These are phyloP conservation scores for Plasmodium vivax DNA, from an alignment of 169 alveolate genomes.

Conservation along the genomic window DNA sequence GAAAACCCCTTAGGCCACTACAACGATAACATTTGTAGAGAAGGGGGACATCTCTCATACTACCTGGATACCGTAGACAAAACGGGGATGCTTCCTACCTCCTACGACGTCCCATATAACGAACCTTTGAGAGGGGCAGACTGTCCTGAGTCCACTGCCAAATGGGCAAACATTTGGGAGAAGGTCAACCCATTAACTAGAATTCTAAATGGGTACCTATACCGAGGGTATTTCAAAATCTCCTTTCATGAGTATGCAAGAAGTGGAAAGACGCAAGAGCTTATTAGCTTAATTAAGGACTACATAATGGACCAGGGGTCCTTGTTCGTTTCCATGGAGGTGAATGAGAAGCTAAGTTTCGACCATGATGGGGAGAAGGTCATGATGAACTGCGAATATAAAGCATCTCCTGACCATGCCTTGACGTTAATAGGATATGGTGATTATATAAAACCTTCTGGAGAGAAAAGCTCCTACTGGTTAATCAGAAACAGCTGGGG, in stretches of 20 bases:
- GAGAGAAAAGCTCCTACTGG: constrained; percentile 68
- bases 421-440: constrained; percentile 77
- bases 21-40: constrained; percentile 47
- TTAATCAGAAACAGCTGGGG: constrained; percentile 70
- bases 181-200: neutral
- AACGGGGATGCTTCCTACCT: constrained; percentile 21
- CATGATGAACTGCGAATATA: constrained; percentile 67
- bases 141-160: neutral
- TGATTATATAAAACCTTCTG: constrained; percentile 38
- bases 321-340: constrained; percentile 70
- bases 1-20: constrained; percentile 1
- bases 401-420: constrained; percentile 69
- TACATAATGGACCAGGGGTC: constrained; percentile 75
- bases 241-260: constrained; percentile 31
- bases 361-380: constrained; percentile 78
- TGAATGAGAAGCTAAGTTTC: constrained; percentile 47
- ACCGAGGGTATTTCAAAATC: constrained; percentile 33
- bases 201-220: constrained; percentile 34
- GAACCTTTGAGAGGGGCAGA: constrained; percentile 50
- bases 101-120: constrained; percentile 53
- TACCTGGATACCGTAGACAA: constrained; percentile 16
- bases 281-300: constrained; percentile 65
- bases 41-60: constrained; percentile 55
- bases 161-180: constrained; percentile 64
- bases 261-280: constrained; percentile 28